A percentile compares a stretch with the other conserved stretches of the same genome.
These are phyloP conservation scores for Phoenix roebelenii DNA, from an alignment of 176 grass and related monocot species.

Conservation along the genomic window DNA sequence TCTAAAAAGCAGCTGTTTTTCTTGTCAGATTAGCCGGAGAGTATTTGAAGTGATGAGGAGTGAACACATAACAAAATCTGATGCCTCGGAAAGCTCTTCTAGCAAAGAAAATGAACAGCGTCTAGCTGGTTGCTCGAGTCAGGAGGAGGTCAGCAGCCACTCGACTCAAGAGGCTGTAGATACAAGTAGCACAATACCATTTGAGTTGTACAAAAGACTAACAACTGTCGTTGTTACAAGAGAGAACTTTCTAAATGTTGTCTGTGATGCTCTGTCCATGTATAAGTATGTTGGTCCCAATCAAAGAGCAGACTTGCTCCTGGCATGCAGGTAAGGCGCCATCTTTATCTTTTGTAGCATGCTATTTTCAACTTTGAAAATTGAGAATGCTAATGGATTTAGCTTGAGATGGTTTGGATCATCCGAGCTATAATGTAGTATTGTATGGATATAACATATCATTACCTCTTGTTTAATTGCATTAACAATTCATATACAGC, in stretches of 20 bases:
- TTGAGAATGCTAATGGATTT: too few relatives aligned
- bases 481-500: too few relatives aligned
- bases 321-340: conserved; percentile 50
- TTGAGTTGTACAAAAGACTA: conserved; percentile 77
- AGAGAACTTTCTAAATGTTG: conserved; percentile 51
- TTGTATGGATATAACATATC: too few relatives aligned
- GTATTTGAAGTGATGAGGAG: conserved; percentile 65
- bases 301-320: conserved; percentile 61
- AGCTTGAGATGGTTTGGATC: too few relatives aligned
- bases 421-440: too few relatives aligned
- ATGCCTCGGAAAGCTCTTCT: background rate
- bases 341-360: too few relatives aligned
- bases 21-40: conserved; percentile 59
- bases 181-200: conserved; percentile 8
- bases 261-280: conserved; percentile 61
- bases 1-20: background rate
- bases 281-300: conserved; percentile 83
- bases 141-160: background rate
- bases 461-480: too few relatives aligned
- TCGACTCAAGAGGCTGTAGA: conserved; percentile 9
- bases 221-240: conserved; percentile 57
- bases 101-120: conserved; percentile 31
- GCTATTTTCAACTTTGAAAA: too few relatives aligned
- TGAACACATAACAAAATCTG: conserved; percentile 8
- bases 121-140: background rate